Evolutionary conservation across 352 stramenopile genomes (phyloP).

Genomic region (Globisporangium radiosum): DNA sequence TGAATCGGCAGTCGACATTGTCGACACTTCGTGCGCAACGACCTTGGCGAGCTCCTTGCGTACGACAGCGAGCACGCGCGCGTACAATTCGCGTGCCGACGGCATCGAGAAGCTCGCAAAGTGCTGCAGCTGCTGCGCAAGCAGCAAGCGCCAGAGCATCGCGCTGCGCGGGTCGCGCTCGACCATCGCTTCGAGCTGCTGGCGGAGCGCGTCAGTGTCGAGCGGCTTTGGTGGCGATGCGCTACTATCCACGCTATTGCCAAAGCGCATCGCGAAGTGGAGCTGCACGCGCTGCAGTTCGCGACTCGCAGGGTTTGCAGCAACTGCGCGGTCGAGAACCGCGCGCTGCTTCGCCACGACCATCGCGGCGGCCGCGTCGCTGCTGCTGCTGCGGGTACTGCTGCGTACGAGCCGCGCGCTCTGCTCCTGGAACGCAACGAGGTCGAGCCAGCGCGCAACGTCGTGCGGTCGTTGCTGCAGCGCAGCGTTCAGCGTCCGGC

Average conservation of each 20-base stretch:
- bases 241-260: background rate
- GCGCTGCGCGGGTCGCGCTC: constrained; percentile 36
- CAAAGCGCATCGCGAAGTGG: constrained; percentile 32
- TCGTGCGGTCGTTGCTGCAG: constrained; percentile 33
- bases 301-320: constrained; percentile 36
- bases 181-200: constrained; percentile 47
- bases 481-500: constrained; percentile 39
- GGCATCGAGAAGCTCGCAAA: constrained; percentile 73
- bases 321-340: constrained; percentile 50
- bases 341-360: constrained; percentile 59
- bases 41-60: constrained; percentile 20
- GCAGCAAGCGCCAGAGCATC: constrained; percentile 49
- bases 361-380: constrained; percentile 17
- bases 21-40: constrained; percentile 4
- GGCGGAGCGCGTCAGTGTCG: constrained; percentile 24
- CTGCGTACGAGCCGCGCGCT: constrained; percentile 29
- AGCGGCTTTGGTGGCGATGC: constrained; percentile 5
- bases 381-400: background rate
- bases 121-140: constrained; percentile 44
- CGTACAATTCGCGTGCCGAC: constrained; percentile 60
- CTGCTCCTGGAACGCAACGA: constrained; percentile 74
- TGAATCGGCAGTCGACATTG: too few relatives aligned
- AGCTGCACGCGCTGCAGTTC: constrained; percentile 42
- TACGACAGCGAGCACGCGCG: constrained; percentile 49
- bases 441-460: constrained; percentile 53